Evolutionary conservation across 1,284 basidiomycete species (phyloP).

Genomic region (Cutaneotrichosporon cavernicola): DNA sequence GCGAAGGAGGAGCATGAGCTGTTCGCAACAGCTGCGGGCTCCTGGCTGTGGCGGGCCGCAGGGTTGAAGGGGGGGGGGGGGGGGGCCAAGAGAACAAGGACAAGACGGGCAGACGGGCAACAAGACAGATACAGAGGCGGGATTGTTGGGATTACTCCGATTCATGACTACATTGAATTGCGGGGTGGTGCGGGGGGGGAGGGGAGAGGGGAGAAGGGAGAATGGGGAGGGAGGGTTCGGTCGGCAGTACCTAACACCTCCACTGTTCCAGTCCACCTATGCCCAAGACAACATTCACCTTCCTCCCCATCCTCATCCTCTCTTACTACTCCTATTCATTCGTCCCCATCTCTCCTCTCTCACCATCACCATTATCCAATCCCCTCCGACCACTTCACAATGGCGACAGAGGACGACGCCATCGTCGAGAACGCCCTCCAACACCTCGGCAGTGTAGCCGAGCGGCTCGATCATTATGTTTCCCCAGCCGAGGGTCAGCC

Average conservation of each 20-base stretch:
- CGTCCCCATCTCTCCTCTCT: not conserved
- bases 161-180: not conserved
- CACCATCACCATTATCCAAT: not conserved
- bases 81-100: no score
- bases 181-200: no score
- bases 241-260: not conserved
- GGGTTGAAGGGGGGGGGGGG: no score
- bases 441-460: conserved; percentile 6
- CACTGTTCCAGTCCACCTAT: not conserved
- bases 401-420: not conserved
- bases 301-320: not conserved
- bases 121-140: no score
- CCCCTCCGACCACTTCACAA: not conserved
- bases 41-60: no score
- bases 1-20: no score
- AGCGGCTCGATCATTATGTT: conserved; percentile 2
- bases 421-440: conserved; percentile 9
- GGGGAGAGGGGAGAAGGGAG: no score
- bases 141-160: no score
- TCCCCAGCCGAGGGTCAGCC: not conserved
- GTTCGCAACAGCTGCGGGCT: no score
- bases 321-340: not conserved
- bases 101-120: no score
- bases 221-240: no score
- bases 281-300: not conserved